Base-by-base conservation (phyloP, 176 grass and related monocot species). In the Aegilops bicornis region DNA sequence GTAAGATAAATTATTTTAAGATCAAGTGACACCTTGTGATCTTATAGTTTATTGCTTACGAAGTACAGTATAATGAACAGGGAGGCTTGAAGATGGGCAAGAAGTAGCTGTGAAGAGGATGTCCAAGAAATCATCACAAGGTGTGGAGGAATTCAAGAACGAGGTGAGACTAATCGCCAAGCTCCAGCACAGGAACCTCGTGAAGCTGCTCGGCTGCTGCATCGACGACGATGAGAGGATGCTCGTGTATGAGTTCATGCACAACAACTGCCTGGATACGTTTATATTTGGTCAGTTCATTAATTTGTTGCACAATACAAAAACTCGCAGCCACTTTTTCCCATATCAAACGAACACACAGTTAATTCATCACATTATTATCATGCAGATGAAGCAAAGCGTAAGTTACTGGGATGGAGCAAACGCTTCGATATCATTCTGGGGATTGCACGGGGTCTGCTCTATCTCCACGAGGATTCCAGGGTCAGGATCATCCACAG, bases 101-200 rank as follows among this genome's bases (percentile, higher is more conserved):
- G 88, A 93, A 59, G 62, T 90, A 8, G 91, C 91, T 22, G 86
- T 93, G 48, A 93, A 93, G 82, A 93, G 88, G 70, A 22, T 93
- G 50, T 88, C 88, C 8, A 85, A 1, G 27, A 82, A 70, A 31
- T 90, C 91, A 3, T 32, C 61, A 43, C 91, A 93, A 4, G 88
- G 88, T 4, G 35, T 36, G 2, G 35, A 36, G 35, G 35, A 36
- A 36, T 36, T 36, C 35, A 36, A 36, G 35, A 36, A 87, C 54
- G 91, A 93, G 79, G 88, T 89, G 19, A 78, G 75, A 56, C 59
- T 93, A 22, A 93, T 90, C 6, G 91, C 88, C 20, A 90, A 79
- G 35, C 84, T 90, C 4, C 84, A 90, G 84, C 88, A 90, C 56
- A 83, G 54, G 43, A 90, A 90, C 54, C 88, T 90, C 0, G 88